Conservation (phyloP, 2,329 filamentous ascomycete species). For the Myriosclerotinia scirpicola region DNA sequence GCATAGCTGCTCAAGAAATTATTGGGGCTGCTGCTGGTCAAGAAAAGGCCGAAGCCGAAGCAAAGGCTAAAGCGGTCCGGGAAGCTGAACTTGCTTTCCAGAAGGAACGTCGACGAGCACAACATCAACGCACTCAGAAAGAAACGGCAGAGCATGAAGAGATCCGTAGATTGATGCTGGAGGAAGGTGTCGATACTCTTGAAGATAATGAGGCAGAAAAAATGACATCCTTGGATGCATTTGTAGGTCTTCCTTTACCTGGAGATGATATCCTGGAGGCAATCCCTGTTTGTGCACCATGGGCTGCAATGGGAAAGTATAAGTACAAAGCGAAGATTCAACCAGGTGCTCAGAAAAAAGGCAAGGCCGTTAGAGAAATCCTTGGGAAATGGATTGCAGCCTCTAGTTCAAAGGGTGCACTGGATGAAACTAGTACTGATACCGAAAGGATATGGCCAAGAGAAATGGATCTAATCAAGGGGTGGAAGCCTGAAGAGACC, state of each 20-base stretch:
- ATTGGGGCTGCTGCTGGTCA: conserved; percentile 73
- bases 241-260: conserved; percentile 74
- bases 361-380: conserved; percentile 89
- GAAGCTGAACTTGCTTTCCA: conserved; percentile 72
- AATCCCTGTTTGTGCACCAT: conserved; percentile 64
- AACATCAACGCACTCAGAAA: conserved; percentile 75
- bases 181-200: conserved; percentile 57
- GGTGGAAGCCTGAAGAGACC: conserved; percentile 77
- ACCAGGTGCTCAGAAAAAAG: conserved; percentile 86
- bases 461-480: conserved; percentile 82
- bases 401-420: conserved; percentile 52
- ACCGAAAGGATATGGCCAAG: conserved; percentile 78
- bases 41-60: conserved; percentile 67
- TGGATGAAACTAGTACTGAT: conserved; percentile 62
- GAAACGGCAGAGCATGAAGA: conserved; percentile 78
- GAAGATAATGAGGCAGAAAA: conserved; percentile 59
- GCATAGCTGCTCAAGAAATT: conserved; percentile 77
- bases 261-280: conserved; percentile 80
- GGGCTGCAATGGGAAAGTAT: conserved; percentile 62
- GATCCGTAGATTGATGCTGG: conserved; percentile 58
- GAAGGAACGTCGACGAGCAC: conserved; percentile 72
- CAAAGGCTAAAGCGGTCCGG: conserved; percentile 62
- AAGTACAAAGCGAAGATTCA: conserved; percentile 97
- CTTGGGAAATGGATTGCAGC: conserved; percentile 76
- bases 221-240: conserved; percentile 60